Evolutionary conservation across 1,284 basidiomycete genomes (phyloP).

Genomic region (Cryptococcus sp.): DNA sequence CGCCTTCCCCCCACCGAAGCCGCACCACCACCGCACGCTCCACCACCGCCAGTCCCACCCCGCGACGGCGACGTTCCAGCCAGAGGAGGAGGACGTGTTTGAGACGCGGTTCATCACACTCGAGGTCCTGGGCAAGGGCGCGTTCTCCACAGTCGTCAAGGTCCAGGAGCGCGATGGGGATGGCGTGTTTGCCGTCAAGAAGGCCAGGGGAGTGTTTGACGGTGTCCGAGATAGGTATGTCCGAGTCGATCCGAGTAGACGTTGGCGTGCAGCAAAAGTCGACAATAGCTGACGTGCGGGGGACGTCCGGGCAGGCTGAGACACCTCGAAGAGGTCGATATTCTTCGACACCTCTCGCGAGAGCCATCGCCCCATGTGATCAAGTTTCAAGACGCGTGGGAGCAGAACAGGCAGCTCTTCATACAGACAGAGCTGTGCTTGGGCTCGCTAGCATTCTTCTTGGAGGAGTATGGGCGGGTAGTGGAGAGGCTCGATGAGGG

Average conservation of each 20-base stretch:
- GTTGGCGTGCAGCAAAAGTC: no score
- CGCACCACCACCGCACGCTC: constrained; percentile 37
- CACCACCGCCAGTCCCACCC: constrained; percentile 50
- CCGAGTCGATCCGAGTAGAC: neutral
- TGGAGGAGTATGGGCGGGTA: constrained; percentile 84
- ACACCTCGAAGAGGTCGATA: constrained; percentile 91
- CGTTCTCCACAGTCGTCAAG: constrained; percentile 92
- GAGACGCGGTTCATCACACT: constrained; percentile 64
- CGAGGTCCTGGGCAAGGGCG: constrained; percentile 82
- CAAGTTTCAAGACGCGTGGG: constrained; percentile 93
- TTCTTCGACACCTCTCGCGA: constrained; percentile 72
- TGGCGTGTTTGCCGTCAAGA: constrained; percentile 83
- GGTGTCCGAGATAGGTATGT: constrained; percentile 85
- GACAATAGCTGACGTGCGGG: constrained; percentile 26
- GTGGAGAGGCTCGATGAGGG: constrained; percentile 87
- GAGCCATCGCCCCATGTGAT: constrained; percentile 71
- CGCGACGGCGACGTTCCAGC: constrained; percentile 20
- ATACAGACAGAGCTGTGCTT: constrained; percentile 95
- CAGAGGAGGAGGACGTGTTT: constrained; percentile 46
- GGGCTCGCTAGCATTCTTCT: constrained; percentile 86
- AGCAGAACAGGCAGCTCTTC: constrained; percentile 82
- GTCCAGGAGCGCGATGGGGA: constrained; percentile 66
- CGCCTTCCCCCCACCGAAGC: constrained; percentile 33
- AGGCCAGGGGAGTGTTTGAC: constrained; percentile 81
- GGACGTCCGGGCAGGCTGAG: no score